phyloP scores from a whole-genome alignment of 1,139 yeast species.

The Taphrina communis region DNA sequence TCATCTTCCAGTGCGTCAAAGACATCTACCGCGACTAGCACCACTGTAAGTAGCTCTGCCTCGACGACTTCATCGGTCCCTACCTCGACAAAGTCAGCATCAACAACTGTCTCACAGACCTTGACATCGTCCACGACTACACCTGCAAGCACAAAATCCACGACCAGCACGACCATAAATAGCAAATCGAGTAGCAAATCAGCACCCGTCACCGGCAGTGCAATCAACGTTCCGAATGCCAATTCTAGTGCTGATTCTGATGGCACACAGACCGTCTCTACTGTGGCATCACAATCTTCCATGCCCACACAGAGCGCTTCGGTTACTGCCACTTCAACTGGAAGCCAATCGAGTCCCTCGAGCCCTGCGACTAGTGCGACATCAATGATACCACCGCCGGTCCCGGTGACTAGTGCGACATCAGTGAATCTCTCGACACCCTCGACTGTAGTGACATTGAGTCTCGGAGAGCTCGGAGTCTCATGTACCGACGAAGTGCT shows the following conservation, averaged over 20 bases:
- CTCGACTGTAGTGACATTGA: slow-evolving; percentile 11
- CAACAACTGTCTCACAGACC: background rate
- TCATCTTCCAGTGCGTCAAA: slow-evolving; percentile 66
- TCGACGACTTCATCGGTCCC: background rate
- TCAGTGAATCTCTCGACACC: background rate
- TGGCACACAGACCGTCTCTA: background rate
- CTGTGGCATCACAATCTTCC: background rate
- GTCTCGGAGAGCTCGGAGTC: background rate
- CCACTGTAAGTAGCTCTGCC: background rate
- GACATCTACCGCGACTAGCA: background rate
- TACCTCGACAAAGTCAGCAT: background rate
- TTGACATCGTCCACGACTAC: background rate
- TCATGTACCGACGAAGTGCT: background rate
- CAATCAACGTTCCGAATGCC: background rate
- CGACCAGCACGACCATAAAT: background rate
- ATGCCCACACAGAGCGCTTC: background rate
- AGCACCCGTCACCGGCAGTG: background rate
- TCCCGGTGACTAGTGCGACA: background rate
- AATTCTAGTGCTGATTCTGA: background rate
- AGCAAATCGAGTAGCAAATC: background rate
- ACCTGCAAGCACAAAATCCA: background rate
- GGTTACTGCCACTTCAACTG: background rate
- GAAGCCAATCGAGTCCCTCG: background rate
- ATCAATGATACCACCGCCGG: background rate
- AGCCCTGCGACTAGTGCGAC: background rate